A percentile compares a stretch with the other conserved stretches of the same genome.
These are phyloP conservation scores for Syncephalastrum contaminatum DNA, from an alignment of 371 early-diverging fungal species.

Conservation along the genomic window DNA sequence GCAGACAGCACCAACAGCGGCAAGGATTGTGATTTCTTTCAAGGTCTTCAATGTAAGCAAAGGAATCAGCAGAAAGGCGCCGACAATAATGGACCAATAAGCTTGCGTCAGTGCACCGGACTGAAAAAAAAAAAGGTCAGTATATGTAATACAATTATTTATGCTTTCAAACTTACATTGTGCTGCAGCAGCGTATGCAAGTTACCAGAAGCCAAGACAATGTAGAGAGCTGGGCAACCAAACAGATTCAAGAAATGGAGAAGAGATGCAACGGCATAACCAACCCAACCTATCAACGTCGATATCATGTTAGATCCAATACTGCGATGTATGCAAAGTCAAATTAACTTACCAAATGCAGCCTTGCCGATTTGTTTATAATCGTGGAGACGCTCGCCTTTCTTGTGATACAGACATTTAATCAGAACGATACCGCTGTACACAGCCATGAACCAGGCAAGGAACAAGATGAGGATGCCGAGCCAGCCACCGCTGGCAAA, in stretches of 20 bases:
- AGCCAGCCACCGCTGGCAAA: conserved; percentile 47
- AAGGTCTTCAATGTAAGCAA: conserved; percentile 71
- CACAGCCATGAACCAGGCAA: conserved; percentile 36
- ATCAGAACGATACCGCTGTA: conserved; percentile 41
- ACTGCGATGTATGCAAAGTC: neutral
- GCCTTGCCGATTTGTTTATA: conserved; percentile 64
- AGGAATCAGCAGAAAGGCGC: conserved; percentile 67
- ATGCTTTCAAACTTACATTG: conserved; percentile 20
- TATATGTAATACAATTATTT: neutral
- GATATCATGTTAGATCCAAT: neutral
- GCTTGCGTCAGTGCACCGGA: conserved; percentile 19
- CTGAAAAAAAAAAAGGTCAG: conserved; percentile 10
- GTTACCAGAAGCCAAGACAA: conserved; percentile 73
- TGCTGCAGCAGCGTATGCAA: conserved; percentile 48
- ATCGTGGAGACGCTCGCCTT: conserved; percentile 54
- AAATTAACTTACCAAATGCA: conserved; percentile 45
- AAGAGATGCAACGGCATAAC: conserved; percentile 58
- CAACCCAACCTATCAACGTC: conserved; percentile 40
- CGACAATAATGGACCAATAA: conserved; percentile 66
- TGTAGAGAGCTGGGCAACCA: conserved; percentile 76
- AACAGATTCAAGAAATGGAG: conserved; percentile 69
- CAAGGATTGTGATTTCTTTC: conserved; percentile 71
- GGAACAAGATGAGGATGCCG: conserved; percentile 39
- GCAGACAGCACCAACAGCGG: conserved; percentile 45
- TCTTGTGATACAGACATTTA: conserved; percentile 38